Evolutionary conservation across 495 filamentous ascomycete species (phyloP).

Genomic region (Xylaria sp.): DNA sequence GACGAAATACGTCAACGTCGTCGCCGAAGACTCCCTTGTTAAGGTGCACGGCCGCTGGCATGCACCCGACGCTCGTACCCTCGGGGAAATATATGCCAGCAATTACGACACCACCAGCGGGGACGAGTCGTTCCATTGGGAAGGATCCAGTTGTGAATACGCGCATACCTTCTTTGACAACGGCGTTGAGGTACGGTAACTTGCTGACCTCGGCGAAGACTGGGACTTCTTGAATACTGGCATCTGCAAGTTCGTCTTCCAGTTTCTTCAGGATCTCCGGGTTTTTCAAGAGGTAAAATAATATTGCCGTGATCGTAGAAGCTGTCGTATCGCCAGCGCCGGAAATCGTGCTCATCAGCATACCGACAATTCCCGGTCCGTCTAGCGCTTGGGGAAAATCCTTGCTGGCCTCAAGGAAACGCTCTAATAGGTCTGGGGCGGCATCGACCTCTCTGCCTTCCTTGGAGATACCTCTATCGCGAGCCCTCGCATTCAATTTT

Average conservation of each 20-base stretch:
- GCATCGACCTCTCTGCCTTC: background rate
- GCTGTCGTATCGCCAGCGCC: conserved; percentile 65
- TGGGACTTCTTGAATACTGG: conserved; percentile 32
- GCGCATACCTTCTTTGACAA: conserved; percentile 66
- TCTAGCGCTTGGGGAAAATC: conserved; percentile 40
- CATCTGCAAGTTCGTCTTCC: conserved; percentile 55
- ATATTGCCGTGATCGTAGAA: conserved; percentile 54
- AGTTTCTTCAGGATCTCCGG: conserved; percentile 53
- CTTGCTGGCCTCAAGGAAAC: conserved; percentile 36
- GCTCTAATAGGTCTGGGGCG: conserved; percentile 10
- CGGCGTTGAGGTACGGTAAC: conserved; percentile 65
- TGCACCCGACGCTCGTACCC: conserved; percentile 44
- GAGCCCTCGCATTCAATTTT: conserved; percentile 28
- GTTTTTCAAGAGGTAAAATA: conserved; percentile 60
- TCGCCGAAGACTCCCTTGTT: conserved; percentile 58
- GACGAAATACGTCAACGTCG: conserved; percentile 60
- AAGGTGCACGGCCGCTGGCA: conserved; percentile 54
- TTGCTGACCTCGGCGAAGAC: conserved; percentile 30
- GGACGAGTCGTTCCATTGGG: conserved; percentile 63
- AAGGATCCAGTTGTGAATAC: conserved; percentile 58
- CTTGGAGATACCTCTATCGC: background rate
- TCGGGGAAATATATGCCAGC: conserved; percentile 59
- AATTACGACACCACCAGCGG: conserved; percentile 56
- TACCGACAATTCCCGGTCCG: conserved; percentile 44
- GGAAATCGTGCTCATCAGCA: conserved; percentile 55